phyloP scores from a whole-genome alignment of 306 rosid genomes.

The Inga oerstediana region DNA sequence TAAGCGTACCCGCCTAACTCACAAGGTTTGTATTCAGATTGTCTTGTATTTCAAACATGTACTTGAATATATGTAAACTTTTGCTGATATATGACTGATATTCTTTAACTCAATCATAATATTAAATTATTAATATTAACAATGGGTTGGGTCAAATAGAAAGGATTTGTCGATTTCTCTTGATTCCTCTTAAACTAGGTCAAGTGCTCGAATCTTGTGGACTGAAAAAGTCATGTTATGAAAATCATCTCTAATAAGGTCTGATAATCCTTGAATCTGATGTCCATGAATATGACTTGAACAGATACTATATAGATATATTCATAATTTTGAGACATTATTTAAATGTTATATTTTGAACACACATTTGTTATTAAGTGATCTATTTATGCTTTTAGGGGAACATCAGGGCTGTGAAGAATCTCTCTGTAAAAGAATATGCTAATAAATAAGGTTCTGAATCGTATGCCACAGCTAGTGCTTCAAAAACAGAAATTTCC shows the following conservation, averaged over 20 bases:
- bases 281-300: neutral
- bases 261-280: no score
- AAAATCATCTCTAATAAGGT: no score
- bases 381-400: neutral
- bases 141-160: neutral
- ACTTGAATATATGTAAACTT: neutral
- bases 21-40: neutral
- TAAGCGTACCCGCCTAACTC: neutral
- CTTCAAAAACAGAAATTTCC: neutral
- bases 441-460: neutral
- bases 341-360: neutral
- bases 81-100: neutral
- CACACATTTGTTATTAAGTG: neutral
- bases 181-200: no score
- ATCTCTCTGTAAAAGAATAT: neutral
- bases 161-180: neutral
- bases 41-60: constrained; percentile 15
- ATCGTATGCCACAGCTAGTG: neutral
- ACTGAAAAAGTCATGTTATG: no score
- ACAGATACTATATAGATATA: neutral
- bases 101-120: neutral
- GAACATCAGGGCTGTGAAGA: neutral
- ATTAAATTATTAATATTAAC: neutral
- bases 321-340: neutral
- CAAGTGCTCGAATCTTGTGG: neutral